A percentile compares a stretch with the other conserved stretches of the same genome.
These are phyloP conservation scores for Tulasnella sp. DNA, from an alignment of 768 basidiomycete genomes.

Conservation along the genomic window DNA sequence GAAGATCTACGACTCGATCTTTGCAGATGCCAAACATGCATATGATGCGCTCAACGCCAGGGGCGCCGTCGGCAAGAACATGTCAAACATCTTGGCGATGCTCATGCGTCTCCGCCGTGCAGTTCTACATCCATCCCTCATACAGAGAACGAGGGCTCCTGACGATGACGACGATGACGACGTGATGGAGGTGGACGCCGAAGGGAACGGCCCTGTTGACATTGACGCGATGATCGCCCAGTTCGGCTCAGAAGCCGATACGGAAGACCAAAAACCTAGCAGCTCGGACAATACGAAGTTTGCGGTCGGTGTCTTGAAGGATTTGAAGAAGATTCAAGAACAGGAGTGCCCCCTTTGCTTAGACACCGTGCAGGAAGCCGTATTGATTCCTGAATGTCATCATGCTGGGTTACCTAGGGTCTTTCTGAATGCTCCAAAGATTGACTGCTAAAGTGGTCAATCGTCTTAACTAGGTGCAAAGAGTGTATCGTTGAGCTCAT, in stretches of 20 bases:
- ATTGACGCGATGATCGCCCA: conserved; percentile 48
- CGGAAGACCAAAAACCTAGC: conserved; percentile 23
- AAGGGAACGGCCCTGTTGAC: conserved; percentile 24
- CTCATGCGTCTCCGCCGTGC: conserved; percentile 88
- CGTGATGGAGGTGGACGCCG: conserved; percentile 22
- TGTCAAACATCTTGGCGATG: conserved; percentile 86
- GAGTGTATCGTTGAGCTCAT: conserved; percentile 77
- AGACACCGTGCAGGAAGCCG: conserved; percentile 59
- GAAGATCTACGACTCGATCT: conserved; percentile 83
- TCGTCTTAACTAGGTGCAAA: conserved; percentile 53
- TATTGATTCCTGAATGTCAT: conserved; percentile 62
- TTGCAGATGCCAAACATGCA: conserved; percentile 60
- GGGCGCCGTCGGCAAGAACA: conserved; percentile 68
- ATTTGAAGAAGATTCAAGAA: conserved; percentile 33
- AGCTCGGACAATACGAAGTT: conserved; percentile 31
- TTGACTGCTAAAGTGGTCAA: not conserved
- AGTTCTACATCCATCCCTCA: conserved; percentile 81
- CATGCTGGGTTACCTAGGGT: conserved; percentile 53
- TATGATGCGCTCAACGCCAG: conserved; percentile 72
- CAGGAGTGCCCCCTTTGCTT: conserved; percentile 74
- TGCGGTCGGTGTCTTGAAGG: conserved; percentile 51
- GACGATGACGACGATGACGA: conserved; percentile 31
- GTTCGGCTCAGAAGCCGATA: conserved; percentile 32
- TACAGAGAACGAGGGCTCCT: conserved; percentile 33
- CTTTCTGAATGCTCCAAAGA: not conserved